Evolutionary conservation across 192 early-diverging fungal genomes (phyloP).

Genomic region (Phlyctochytrium planicorne): DNA sequence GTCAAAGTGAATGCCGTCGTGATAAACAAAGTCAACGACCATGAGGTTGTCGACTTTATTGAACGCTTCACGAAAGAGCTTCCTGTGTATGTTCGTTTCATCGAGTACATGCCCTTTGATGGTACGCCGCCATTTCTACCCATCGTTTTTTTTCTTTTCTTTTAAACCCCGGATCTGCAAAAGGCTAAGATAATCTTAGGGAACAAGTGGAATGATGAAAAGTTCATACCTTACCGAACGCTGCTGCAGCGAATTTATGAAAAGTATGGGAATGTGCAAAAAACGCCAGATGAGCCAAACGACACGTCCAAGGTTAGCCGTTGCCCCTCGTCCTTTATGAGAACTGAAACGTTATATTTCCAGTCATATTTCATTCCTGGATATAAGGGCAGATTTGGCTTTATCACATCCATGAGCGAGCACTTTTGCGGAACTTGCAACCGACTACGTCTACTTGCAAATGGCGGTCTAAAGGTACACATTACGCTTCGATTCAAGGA

Average conservation of each 20-base stretch:
- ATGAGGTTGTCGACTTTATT: constrained; percentile 81
- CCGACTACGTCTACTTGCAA: constrained; percentile 86
- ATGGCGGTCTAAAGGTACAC: constrained; percentile 86
- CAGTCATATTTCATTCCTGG: constrained; percentile 74
- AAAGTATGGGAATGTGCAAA: constrained; percentile 61
- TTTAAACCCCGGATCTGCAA: too few relatives aligned
- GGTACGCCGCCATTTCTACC: constrained; percentile 50
- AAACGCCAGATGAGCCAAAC: constrained; percentile 69
- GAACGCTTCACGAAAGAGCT: constrained; percentile 72
- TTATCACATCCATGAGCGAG: constrained; percentile 97
- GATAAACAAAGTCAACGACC: constrained; percentile 82
- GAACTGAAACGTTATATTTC: neutral
- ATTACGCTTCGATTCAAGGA: neutral
- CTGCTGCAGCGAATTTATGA: constrained; percentile 59
- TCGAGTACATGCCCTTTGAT: constrained; percentile 99
- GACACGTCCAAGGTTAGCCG: constrained; percentile 78
- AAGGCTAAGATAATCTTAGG: too few relatives aligned
- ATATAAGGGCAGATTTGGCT: constrained; percentile 87
- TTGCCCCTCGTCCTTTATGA: neutral
- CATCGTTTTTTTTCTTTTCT: neutral
- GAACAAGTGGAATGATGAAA: constrained; percentile 83
- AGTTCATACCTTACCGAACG: constrained; percentile 82
- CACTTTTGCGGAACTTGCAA: constrained; percentile 96
- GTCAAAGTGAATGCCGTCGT: constrained; percentile 96
- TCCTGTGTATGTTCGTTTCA: constrained; percentile 82